Evolutionary conservation across 192 early-diverging fungal genomes (phyloP), one percentile per base, ranked within the genome.

Genomic region (Umbelopsis isabellina): DNA sequence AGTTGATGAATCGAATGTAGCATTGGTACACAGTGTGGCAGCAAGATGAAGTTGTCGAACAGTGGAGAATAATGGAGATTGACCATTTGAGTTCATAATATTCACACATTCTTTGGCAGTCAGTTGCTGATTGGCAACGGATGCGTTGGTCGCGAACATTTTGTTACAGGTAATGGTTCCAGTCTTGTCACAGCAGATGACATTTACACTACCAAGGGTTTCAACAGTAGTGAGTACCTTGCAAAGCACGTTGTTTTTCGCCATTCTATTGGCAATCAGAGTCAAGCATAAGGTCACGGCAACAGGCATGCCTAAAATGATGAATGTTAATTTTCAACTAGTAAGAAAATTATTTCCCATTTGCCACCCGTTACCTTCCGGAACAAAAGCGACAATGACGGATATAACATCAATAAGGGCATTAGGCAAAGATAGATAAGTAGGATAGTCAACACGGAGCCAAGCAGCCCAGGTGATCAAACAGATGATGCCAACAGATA

Each of bases 151-250:
- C 18, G 90, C 88, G 30, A 72, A 73, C 93, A 97, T 94, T 51
- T 86, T 81, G 82, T 90, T 87, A 67, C 87, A 83, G 13, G 95
- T 97, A 46, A 97, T 77, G 8, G 94, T 97, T 0, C 94, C 95
- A n/a, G 95, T 96, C 82, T 97, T 97, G 77, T 97, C 94, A 46
- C 91, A 93, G 70, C 80, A 84, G 10, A 88, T 84, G 9, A 92
- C 87, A 67, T 79, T 87, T 53, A 94, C 88, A 51, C 89, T 88
- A 25, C 94, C 96, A 20, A 97, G 85, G 4, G 94, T 94, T 82
- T 97, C 94, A 67, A 97, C 88, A 0, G 91, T 91, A 37, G 90
- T 86, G n/a, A 97, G 82, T 27, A 91, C 88, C 75, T 95, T 94
- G 48, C 90, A 86, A 30, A 96, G 79, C 51, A 95, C 87, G 44